A percentile compares a stretch with the other conserved stretches of the same genome.
Evolutionary conservation across 495 filamentous ascomycete species (phyloP).

Genomic region (Terfezia claveryi): DNA sequence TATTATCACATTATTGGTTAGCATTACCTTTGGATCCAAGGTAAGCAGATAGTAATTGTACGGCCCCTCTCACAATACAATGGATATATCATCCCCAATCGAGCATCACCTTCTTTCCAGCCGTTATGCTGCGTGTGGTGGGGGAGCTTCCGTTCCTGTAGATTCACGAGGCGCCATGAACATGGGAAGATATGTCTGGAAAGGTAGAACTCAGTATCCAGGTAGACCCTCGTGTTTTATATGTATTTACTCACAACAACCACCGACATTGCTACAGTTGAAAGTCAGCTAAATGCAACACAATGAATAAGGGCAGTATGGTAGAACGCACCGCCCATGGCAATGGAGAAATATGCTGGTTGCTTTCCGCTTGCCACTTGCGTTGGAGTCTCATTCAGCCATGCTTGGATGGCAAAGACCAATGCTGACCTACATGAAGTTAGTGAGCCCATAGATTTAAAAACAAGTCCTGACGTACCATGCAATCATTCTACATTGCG

Average conservation of each 20-base stretch:
- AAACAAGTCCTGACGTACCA: not conserved
- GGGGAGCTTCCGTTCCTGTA: not conserved
- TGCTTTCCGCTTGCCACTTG: slow-evolving; percentile 16
- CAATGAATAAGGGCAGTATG: not conserved
- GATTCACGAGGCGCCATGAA: not conserved
- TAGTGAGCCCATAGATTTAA: not conserved
- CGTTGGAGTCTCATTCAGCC: slow-evolving; percentile 16
- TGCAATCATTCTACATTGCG: not conserved
- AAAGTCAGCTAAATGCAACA: too few relatives aligned
- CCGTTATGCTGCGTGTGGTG: not conserved
- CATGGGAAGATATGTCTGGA: not conserved
- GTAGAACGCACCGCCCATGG: slow-evolving; percentile 8
- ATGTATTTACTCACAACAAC: too few relatives aligned
- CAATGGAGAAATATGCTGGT: slow-evolving; percentile 15
- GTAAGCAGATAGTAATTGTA: too few relatives aligned
- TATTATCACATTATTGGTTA: too few relatives aligned
- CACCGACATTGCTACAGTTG: too few relatives aligned
- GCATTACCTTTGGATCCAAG: too few relatives aligned
- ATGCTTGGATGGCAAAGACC: slow-evolving; percentile 17
- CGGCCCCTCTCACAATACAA: too few relatives aligned
- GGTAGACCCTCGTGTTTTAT: too few relatives aligned
- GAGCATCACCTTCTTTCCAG: not conserved
- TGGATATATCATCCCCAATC: too few relatives aligned
- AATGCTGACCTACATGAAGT: slow-evolving; percentile 7
- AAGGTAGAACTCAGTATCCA: too few relatives aligned